phyloP scores from a whole-genome alignment of 495 filamentous ascomycete species.

The Letharia lupina region DNA sequence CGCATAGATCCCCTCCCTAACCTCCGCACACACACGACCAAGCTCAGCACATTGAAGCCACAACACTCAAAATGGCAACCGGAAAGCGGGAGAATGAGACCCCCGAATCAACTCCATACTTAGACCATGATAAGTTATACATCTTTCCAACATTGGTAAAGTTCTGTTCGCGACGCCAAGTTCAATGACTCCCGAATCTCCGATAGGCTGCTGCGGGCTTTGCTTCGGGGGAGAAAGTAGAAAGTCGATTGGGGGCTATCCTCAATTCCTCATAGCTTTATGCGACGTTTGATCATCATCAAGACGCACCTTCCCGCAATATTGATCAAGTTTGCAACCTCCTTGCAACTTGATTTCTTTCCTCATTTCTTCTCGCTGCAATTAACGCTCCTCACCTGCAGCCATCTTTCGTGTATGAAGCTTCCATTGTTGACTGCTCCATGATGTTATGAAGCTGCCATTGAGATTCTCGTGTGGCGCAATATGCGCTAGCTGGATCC shows the following conservation, averaged over 20 bases:
- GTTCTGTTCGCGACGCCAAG: no score
- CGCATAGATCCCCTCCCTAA: neutral
- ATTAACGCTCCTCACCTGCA: neutral
- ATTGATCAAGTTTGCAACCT: neutral
- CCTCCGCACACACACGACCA: neutral
- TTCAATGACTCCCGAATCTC: neutral
- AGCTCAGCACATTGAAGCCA: no score
- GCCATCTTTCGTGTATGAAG: neutral
- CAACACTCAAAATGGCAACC: no score
- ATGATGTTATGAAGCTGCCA: conserved; percentile 1
- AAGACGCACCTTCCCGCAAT: neutral
- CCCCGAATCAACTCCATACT: neutral
- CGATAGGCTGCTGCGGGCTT: neutral
- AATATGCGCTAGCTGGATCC: conserved; percentile 1
- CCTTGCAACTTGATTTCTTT: neutral
- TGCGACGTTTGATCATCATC: conserved; percentile 4
- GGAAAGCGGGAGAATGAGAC: neutral
- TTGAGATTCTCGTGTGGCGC: neutral
- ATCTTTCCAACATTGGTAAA: neutral
- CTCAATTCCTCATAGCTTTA: neutral
- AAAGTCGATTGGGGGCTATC: neutral
- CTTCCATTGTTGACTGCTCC: neutral
- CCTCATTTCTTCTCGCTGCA: neutral
- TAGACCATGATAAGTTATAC: no score
- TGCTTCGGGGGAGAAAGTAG: neutral